These are phyloP conservation scores for Calcarisporium arbuscula DNA, from an alignment of 2,329 filamentous ascomycete species.

Conservation along the genomic window DNA sequence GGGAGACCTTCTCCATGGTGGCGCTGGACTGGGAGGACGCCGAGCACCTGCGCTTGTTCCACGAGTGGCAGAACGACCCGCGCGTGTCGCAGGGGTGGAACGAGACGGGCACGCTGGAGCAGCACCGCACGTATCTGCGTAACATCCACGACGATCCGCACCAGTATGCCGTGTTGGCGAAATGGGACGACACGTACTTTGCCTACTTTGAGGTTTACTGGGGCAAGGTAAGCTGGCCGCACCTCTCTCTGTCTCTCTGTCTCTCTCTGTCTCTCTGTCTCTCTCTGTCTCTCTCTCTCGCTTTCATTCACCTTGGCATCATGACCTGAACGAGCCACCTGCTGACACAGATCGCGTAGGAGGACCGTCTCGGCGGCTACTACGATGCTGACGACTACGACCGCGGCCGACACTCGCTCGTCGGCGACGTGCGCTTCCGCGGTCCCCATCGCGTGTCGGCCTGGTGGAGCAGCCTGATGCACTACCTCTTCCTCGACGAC, in stretches of 20 bases:
- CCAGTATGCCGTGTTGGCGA: constrained; percentile 61
- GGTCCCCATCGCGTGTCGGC: constrained; percentile 55
- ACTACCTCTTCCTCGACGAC: constrained; percentile 57
- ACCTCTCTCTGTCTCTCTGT: neutral
- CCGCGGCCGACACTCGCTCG: constrained; percentile 51
- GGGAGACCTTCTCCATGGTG: constrained; percentile 73
- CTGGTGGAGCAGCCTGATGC: constrained; percentile 57
- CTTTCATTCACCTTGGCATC: no score
- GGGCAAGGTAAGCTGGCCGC: constrained; percentile 43
- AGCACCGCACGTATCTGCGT: constrained; percentile 66
- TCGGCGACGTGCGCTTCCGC: constrained; percentile 53
- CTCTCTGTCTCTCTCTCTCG: no score
- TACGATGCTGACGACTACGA: constrained; percentile 51
- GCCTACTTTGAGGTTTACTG: constrained; percentile 78
- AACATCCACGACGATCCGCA: constrained; percentile 66
- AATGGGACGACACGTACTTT: constrained; percentile 65
- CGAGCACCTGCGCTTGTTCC: constrained; percentile 64
- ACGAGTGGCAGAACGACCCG: constrained; percentile 78
- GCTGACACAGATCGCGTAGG: no score
- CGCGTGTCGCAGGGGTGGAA: constrained; percentile 77
- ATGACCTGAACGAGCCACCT: no score
- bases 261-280: no score
- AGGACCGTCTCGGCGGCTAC: constrained; percentile 51
- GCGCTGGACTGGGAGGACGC: constrained; percentile 60
- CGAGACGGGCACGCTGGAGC: constrained; percentile 66